Percentiles rank a stretch among this genome's conserved stretches.
phyloP scores from a whole-genome alignment of 345 rosid species.

The Pugionium cornutum region DNA sequence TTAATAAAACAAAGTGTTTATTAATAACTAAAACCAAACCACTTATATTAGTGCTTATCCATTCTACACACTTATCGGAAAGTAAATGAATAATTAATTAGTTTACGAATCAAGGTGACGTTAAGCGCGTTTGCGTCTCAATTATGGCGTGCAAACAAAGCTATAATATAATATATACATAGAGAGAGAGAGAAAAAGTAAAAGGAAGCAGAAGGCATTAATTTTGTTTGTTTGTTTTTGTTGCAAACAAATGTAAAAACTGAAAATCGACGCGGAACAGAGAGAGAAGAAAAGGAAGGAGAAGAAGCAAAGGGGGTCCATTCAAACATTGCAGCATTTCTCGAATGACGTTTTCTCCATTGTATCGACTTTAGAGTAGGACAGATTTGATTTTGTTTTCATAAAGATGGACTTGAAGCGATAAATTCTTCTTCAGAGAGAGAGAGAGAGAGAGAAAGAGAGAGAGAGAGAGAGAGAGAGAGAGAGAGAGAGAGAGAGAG shows the following conservation, averaged over 20 bases:
- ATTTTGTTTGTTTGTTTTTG: not conserved
- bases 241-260: not conserved
- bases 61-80: not conserved
- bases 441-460: too few species aligned
- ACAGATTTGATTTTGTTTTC: not conserved
- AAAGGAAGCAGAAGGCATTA: constrained; percentile 24
- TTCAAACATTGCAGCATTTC: constrained; percentile 18
- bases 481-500: not conserved
- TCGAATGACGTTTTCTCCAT: constrained; percentile 28
- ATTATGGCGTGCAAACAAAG: constrained; percentile 40
- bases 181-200: not conserved
- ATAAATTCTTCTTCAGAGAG: not conserved
- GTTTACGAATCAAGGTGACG: too few species aligned
- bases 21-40: too few species aligned
- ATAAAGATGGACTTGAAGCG: constrained; percentile 15
- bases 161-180: not conserved
- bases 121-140: constrained; percentile 36
- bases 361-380: constrained; percentile 14
- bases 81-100: too few species aligned
- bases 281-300: not conserved
- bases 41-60: not conserved
- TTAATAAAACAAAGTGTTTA: too few species aligned
- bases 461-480: too few species aligned
- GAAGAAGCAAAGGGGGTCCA: constrained; percentile 30
- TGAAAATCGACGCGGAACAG: constrained; percentile 14